Base-by-base conservation (phyloP, 1,284 basidiomycete genomes). In the Fomitiporia mediterranea region DNA sequence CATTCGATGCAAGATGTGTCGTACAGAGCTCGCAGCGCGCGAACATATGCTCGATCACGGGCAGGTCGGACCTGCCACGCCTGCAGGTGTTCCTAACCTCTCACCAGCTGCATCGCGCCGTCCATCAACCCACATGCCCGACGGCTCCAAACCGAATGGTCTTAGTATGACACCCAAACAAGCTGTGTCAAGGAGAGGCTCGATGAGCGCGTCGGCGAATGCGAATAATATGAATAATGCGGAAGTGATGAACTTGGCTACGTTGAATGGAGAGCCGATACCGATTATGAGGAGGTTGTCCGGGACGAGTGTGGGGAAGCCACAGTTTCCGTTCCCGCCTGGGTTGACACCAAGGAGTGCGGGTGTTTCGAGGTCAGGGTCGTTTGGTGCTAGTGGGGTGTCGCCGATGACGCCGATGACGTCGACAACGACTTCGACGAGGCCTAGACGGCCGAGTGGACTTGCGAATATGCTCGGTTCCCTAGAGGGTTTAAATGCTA, bases 41-140 rank as follows among this genome's bases (percentile, higher is more conserved):
- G 93, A 95, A 66, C 90, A 95, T 68, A 93, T 96, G 87, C 80
- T 94, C 57, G 89, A 93, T 66, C 93, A 95, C 66, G 91, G 91
- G 3, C 84, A 89, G 62, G 73, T 88, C 6, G 84, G 83, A 0
- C 81, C 85, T 4, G 73, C 81, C 1, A 86, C 84, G 0, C 84
- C 84, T 2, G 77, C 60, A 54, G 47, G 62, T 53, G 32, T 74
- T 13, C 52, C 68, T 11, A 71, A 70, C 0, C 61, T 72, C 3
- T 76, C 81, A 0, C 82, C 82, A 13, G 78, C 71, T 4, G 56
- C 63, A 1, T 85, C 83, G 0, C 72, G 83, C 13, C 72, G 80
- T 40, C 73, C 80, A 0, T 71, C 64, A 39, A 49, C 51, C 37
- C 66, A 46, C 55, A 62, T 47, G 56, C 48, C 46, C 13, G 57